phyloP scores from a whole-genome alignment of 2,329 filamentous ascomycete genomes.

The Penicillium sp. region DNA sequence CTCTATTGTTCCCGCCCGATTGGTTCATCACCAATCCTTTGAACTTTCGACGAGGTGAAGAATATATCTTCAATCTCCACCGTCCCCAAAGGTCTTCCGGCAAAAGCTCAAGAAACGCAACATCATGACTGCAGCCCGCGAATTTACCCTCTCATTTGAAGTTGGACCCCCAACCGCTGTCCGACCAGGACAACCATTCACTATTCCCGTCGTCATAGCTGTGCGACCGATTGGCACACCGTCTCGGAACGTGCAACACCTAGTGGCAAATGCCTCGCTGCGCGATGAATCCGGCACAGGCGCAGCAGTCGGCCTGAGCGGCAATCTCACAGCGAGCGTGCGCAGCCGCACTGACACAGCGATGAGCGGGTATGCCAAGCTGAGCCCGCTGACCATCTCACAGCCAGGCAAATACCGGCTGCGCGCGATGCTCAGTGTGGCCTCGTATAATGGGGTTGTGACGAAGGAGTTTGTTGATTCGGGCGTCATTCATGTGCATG shows the following conservation, averaged over 20 bases:
- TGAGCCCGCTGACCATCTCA: conserved; percentile 25
- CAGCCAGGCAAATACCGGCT: conserved; percentile 28
- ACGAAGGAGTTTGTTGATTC: conserved; percentile 30
- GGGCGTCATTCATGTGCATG: conserved; percentile 26
- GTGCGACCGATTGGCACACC: conserved; percentile 27
- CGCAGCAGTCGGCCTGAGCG: conserved; percentile 20
- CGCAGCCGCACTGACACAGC: conserved; percentile 28
- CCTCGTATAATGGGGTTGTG: conserved; percentile 25
- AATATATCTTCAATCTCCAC: no score
- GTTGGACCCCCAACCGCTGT: conserved; percentile 24
- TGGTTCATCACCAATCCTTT: background rate
- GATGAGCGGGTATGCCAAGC: conserved; percentile 28
- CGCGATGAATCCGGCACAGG: conserved; percentile 24
- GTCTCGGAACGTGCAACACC: conserved; percentile 21
- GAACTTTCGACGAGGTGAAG: background rate
- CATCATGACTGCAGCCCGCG: conserved; percentile 20
- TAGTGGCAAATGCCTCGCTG: conserved; percentile 27
- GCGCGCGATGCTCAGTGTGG: conserved; percentile 29
- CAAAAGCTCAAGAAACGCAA: no score
- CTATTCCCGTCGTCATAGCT: conserved; percentile 29
- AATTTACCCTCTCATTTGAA: conserved; percentile 30
- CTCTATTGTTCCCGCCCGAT: conserved; percentile 1
- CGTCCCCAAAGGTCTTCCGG: no score
- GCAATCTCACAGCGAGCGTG: conserved; percentile 30
- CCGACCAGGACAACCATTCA: conserved; percentile 25